Evolutionary conservation across 169 alveolate genomes (phyloP).

Genomic region (Perkinsus marinus): DNA sequence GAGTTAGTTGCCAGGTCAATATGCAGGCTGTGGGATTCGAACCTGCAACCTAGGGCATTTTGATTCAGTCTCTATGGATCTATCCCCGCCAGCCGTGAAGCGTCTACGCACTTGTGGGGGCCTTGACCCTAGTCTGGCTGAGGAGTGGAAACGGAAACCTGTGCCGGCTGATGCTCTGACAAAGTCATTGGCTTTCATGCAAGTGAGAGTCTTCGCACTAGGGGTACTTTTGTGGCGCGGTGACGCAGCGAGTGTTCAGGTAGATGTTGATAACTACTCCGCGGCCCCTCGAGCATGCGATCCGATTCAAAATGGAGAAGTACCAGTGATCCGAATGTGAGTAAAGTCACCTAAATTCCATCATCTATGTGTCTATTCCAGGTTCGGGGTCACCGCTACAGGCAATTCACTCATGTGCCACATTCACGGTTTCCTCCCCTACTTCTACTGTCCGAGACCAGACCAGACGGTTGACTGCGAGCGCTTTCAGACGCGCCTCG

Average conservation of each 20-base stretch:
- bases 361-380: background rate
- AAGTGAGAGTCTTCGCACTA: background rate
- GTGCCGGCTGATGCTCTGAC: background rate
- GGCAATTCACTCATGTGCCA: constrained; percentile 34
- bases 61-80: background rate
- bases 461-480: constrained; percentile 4
- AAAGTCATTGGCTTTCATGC: background rate
- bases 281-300: background rate
- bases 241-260: background rate
- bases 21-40: background rate
- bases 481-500: background rate
- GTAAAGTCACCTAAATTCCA: background rate
- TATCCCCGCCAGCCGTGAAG: background rate
- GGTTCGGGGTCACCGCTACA: constrained; percentile 34
- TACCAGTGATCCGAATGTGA: background rate
- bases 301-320: background rate
- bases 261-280: background rate
- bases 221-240: background rate
- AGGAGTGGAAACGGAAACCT: background rate
- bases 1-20: background rate
- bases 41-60: background rate
- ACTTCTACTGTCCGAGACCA: constrained; percentile 15
- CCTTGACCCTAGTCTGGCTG: background rate
- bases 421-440: constrained; percentile 41
- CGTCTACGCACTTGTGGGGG: background rate